Evolutionary conservation across 2,329 filamentous ascomycete species (phyloP), one percentile per base, ranked within the genome.

Genomic region (Keithomyces neogunnii): DNA sequence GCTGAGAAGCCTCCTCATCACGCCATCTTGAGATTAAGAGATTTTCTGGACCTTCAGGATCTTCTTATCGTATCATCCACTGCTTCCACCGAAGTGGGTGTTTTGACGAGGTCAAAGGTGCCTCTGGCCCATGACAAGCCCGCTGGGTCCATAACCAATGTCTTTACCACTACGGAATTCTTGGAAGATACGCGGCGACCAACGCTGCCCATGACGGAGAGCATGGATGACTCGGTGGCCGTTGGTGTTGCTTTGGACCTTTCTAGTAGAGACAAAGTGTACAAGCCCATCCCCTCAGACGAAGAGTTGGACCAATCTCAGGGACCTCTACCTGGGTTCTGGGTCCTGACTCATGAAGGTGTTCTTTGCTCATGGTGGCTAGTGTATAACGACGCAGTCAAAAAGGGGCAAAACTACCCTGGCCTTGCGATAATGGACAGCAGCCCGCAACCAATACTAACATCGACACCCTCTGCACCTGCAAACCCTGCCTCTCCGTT

Each of bases 321-420:
- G 0, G 84, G 82, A 1, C 92, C 93, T 10, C 70, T 97, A 7
- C 93, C 93, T 5, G 89, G 85, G 9, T 75, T 96, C 42, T 85
- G 93, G 76, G 78, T 89, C 32, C 73, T 99, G 13, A 97, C 95
- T 54, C 85, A 96, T 57, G 89, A 96, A 62, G 93, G 93, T 56
- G 72, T 95, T 8, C 73, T 99, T 13, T 83, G 82, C 45, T 79
- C 84, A 10, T 99, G 92, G 90, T 96, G 92, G 89, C 71, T 97
- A 43, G 80, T 97, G 26, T 96, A 96, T 69, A 82, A 86, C 36
- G 89, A 95, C 42, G 90, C 92, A 2, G 84, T 99, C 55, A 81
- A 85, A 53, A 75, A 85, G 59, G 84, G 84, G 3, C 82, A 81
- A 5, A 80, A 81, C 0, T 97, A 90, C 65, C 79, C 85, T 40